Percentiles rank a stretch among this genome's conserved stretches.
Evolutionary conservation across 768 basidiomycete genomes (phyloP).

Genomic region (Leccinum arenicola): DNA sequence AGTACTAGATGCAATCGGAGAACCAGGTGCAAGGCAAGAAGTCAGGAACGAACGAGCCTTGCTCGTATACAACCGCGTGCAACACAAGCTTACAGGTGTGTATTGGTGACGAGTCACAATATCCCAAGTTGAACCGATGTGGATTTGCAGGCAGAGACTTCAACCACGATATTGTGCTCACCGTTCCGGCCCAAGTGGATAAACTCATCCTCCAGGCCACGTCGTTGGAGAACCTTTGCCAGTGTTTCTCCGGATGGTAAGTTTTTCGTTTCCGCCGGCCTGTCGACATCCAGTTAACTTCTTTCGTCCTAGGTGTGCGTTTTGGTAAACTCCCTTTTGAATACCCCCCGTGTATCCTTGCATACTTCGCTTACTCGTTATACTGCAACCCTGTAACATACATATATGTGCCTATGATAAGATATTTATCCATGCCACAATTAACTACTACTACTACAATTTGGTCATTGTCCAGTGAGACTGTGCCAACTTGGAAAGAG

Average conservation of each 20-base stretch:
- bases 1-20: conserved; percentile 41
- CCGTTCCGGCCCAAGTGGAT: conserved; percentile 85
- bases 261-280: not conserved
- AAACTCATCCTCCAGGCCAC: conserved; percentile 92
- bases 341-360: conserved; percentile 4
- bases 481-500: conserved; percentile 16
- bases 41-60: conserved; percentile 89
- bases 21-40: conserved; percentile 67
- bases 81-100: conserved; percentile 88
- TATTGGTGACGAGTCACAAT: not conserved
- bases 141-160: conserved; percentile 77
- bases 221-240: conserved; percentile 91
- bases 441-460: not conserved
- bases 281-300: conserved; percentile 1
- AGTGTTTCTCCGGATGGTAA: conserved; percentile 94
- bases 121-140: not conserved
- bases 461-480: not conserved
- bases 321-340: conserved; percentile 50
- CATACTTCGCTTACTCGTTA: conserved; percentile 15
- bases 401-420: conserved; percentile 7
- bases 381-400: conserved; percentile 24
- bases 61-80: conserved; percentile 90
- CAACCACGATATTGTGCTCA: conserved; percentile 73
- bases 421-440: not conserved
- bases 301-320: conserved; percentile 54